Percentiles rank a stretch among this genome's conserved stretches.
phyloP scores from a whole-genome alignment of 306 rosid genomes.

The Quercus aquifolioides region DNA sequence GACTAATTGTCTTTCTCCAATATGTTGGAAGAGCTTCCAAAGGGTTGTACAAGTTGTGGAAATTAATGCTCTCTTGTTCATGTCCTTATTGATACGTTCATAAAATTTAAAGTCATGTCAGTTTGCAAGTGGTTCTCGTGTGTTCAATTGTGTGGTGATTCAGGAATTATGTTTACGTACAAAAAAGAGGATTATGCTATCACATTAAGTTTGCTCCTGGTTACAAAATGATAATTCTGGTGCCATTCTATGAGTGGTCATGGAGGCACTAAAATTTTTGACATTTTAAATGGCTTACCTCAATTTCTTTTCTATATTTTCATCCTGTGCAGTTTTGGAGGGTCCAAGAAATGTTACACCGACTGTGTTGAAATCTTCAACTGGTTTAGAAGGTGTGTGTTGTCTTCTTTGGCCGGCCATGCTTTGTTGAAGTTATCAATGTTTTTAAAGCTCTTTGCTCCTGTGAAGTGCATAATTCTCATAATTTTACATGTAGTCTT shows the following conservation, averaged over 20 bases:
- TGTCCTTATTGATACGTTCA: not conserved
- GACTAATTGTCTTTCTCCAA: too few relatives aligned
- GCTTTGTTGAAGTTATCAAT: not conserved
- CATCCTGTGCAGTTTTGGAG: slow-evolving; percentile 62
- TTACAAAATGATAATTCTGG: not conserved
- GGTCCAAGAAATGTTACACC: slow-evolving; percentile 85
- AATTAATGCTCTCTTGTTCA: slow-evolving; percentile 10
- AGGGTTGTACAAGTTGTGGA: not conserved
- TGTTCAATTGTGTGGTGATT: not conserved
- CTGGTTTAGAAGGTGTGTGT: slow-evolving; percentile 82
- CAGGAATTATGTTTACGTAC: not conserved
- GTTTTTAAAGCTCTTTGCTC: slow-evolving; percentile 3
- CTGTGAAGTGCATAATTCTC: slow-evolving; percentile 2
- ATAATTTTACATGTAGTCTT: not conserved
- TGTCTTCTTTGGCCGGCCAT: not conserved
- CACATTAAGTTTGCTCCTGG: slow-evolving; percentile 8
- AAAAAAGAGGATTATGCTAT: slow-evolving; percentile 1
- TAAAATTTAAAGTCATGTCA: not conserved
- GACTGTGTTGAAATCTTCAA: slow-evolving; percentile 65
- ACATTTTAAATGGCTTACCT: slow-evolving; percentile 9
- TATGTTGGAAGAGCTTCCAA: not conserved
- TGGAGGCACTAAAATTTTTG: not conserved
- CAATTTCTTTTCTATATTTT: slow-evolving; percentile 10
- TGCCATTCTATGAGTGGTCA: not conserved
- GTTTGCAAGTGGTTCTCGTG: not conserved